Base-by-base conservation (phyloP, 2,329 filamentous ascomycete genomes). In the Botrytis aclada region DNA sequence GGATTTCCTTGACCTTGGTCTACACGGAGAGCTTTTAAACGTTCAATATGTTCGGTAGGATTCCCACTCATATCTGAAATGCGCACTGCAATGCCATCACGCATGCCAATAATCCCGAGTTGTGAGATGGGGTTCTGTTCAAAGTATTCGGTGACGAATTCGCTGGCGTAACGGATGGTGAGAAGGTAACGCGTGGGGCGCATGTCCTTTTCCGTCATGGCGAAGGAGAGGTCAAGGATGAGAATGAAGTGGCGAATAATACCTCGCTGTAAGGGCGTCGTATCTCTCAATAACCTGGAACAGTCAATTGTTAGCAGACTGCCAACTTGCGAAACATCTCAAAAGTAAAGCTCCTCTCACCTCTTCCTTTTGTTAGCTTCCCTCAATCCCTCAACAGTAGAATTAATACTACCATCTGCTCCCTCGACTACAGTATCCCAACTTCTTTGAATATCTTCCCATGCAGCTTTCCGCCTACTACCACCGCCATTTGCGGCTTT, bases 91-190 rank as follows among this genome's bases (percentile, higher is more conserved):
- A 98, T 86, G 25, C 96, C 96, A 81, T 98, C 96, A 75, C 93
- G 89, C 93, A 98, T 97, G 69, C 93, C 95, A 56, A 99, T 86
- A 43, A 99, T 92, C 37, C 93, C 95, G 72, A 99, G 88, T 83
- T 99, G 96, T 16, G 94, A 97, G 77, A 99, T 98, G 18, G 96
- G 96, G 79, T 99, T 99, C 83, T 99, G 96, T 83, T 98, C 96
- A 81, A 98, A 99, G 83, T 94, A 99, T 82, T 98, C 95, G 74
- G 91, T 88, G 66, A 98, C 92, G 82, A 98, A 99, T 73, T 94
- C 92, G 76, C 92, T 89, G 25, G 94, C 92, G 82, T 94, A 97
- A 76, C 90, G 90, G 79, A 98, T 87, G 70, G 91, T 92, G 45
- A 98, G 88, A 54, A 94, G 88, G 82, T 95, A 95, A 74, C 95